Base-by-base conservation (phyloP, 2,329 filamentous ascomycete species). In the Talaromyces sp. region DNA sequence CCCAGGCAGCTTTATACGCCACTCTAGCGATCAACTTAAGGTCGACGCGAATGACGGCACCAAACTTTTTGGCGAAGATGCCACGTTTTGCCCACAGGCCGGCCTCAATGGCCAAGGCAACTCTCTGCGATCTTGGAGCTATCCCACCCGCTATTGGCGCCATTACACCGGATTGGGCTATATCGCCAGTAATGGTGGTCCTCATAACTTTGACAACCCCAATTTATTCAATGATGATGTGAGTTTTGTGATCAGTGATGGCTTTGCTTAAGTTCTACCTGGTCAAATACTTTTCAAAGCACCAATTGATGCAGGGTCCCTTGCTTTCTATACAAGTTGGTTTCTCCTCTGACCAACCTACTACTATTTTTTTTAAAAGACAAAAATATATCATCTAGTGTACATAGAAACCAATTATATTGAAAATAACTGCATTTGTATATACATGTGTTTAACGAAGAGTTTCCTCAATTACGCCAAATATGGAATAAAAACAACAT, bases 31-130 rank as follows among this genome's bases (percentile, higher is more conserved):
- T 58, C 76, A 25, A 30, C 80, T 88, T 0, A 55, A 71, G 39
- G 65, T 88, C 54, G 71, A 75, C 47, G 77, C 80, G 59, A 80
- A 81, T 64, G 85, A 88, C 63, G 80, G 80, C 58, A 77, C 75
- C 60, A 85, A 87, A 75, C 73, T 75, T 58, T 86, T 88, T 72
- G 42, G 73, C 3, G 85, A 88, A 65, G 85, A 88, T 55, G 84
- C 85, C 9, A 88, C 85, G 0, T 88, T 88, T 72, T 88, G 86
- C 68, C 77, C 84, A 0, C 77, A 82, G 69, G 61, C 77, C 0
- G 81, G 80, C 0, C 72, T 88, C 27, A 82, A 71, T 65, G 82
- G 83, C 4, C 68, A 77, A 49, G 84, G 82, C 7, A 81, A 63
- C 64, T 80, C 84, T 0, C 76, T 88, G 33, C 77, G 82, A 5